Percentiles rank a stretch among this genome's conserved stretches.
These are phyloP conservation scores for Penicillium tannophilum DNA, from an alignment of 495 filamentous ascomycete genomes.

Conservation along the genomic window DNA sequence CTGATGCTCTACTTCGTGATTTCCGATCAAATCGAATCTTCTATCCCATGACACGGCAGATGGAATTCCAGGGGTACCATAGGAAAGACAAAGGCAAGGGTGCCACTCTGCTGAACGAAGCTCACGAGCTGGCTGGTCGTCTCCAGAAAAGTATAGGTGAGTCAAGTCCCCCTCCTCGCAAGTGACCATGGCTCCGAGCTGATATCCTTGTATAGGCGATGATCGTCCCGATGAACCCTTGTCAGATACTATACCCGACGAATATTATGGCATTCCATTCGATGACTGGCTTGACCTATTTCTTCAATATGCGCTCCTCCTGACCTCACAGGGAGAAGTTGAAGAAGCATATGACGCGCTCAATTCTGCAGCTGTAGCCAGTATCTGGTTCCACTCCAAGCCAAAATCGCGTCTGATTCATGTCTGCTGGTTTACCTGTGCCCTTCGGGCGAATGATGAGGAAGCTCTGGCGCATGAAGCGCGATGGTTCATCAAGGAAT, in stretches of 20 bases:
- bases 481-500: constrained; percentile 85
- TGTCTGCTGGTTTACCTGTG: constrained; percentile 82
- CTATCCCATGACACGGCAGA: constrained; percentile 72
- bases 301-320: constrained; percentile 75
- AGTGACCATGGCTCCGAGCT: constrained; percentile 3
- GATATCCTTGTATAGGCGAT: constrained; percentile 20
- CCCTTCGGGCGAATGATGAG: constrained; percentile 76
- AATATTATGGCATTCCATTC: constrained; percentile 80
- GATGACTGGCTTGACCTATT: constrained; percentile 89
- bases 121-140: constrained; percentile 66
- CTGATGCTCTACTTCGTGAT: constrained; percentile 73
- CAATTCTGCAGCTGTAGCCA: constrained; percentile 70
- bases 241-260: constrained; percentile 50
- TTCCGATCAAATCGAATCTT: constrained; percentile 77
- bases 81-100: constrained; percentile 37
- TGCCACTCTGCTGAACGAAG: constrained; percentile 52
- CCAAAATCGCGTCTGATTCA: constrained; percentile 72
- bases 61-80: constrained; percentile 68
- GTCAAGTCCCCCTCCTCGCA: constrained; percentile 4
- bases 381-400: constrained; percentile 72
- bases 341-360: constrained; percentile 77
- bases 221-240: constrained; percentile 30
- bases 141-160: constrained; percentile 61
- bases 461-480: constrained; percentile 64
- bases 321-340: constrained; percentile 59